Evolutionary conservation across 345 rosid genomes (phyloP).

Genomic region (Boechera retrofracta): DNA sequence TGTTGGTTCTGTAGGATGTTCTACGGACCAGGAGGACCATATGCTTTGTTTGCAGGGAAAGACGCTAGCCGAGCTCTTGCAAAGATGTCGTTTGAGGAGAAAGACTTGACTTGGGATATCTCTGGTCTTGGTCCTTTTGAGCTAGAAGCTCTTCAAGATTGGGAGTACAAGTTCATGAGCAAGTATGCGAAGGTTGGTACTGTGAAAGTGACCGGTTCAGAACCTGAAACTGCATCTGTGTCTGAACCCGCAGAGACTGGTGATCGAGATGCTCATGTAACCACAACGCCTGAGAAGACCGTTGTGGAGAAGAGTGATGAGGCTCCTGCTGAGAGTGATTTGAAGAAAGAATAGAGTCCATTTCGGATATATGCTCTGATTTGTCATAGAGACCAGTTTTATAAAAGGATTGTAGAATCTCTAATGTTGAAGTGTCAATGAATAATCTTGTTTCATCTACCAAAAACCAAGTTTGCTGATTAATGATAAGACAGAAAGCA

Average conservation of each 20-base stretch:
- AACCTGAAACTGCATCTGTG: constrained; percentile 56
- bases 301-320: constrained; percentile 29
- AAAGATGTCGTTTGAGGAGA: constrained; percentile 98
- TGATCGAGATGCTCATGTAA: constrained; percentile 36
- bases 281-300: constrained; percentile 17
- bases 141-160: constrained; percentile 95
- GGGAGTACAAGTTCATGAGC: constrained; percentile 99
- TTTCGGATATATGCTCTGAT: background rate
- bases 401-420: constrained; percentile 29
- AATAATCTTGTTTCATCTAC: constrained; percentile 18
- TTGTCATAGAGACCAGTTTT: constrained; percentile 25
- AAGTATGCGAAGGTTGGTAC: constrained; percentile 93
- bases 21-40: constrained; percentile 98
- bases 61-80: constrained; percentile 99
- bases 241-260: constrained; percentile 50
- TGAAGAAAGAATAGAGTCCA: constrained; percentile 29
- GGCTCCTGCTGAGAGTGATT: constrained; percentile 29
- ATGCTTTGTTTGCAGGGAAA: constrained; percentile 93
- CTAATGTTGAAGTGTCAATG: constrained; percentile 5
- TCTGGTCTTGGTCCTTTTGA: constrained; percentile 96
- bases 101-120: constrained; percentile 87
- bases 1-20: constrained; percentile 70
- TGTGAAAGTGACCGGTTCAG: constrained; percentile 57
- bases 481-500: constrained; percentile 4
- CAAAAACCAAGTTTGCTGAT: constrained; percentile 7